Percentiles rank a stretch among this genome's conserved stretches.
Evolutionary conservation across 768 basidiomycete genomes (phyloP).

Genomic region (Dioszegia hungarica): DNA sequence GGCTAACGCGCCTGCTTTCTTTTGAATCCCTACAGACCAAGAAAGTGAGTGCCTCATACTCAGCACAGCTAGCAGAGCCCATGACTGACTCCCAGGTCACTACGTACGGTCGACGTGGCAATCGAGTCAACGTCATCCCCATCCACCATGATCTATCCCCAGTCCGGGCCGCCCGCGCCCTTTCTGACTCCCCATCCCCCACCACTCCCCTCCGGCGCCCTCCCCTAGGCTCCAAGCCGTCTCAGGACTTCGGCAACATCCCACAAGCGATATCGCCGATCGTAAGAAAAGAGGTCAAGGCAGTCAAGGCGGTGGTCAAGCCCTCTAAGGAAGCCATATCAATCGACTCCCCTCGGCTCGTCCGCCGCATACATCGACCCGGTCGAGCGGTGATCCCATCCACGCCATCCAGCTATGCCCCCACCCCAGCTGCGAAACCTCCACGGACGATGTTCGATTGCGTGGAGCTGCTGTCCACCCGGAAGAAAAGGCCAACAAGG

Average conservation of each 20-base stretch:
- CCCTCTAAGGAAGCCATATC: conserved; percentile 21
- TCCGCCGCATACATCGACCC: background rate
- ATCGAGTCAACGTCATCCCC: conserved; percentile 36
- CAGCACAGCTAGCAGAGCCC: background rate
- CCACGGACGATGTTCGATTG: background rate
- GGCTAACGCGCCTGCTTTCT: conserved; percentile 33
- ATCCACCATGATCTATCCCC: conserved; percentile 23
- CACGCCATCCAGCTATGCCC: background rate
- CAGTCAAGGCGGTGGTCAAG: background rate
- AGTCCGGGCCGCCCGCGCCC: background rate
- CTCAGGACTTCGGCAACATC: conserved; percentile 6
- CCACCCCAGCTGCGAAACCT: background rate
- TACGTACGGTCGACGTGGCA: conserved; percentile 26
- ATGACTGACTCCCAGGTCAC: conserved; percentile 27
- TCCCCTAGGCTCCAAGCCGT: conserved; percentile 23
- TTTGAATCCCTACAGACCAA: conserved; percentile 26
- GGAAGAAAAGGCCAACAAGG: background rate
- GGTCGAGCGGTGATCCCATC: background rate
- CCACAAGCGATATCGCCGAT: background rate
- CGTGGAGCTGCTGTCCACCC: background rate
- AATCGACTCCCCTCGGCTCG: conserved; percentile 26
- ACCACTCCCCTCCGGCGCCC: conserved; percentile 10
- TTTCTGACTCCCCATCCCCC: background rate
- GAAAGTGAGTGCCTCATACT: conserved; percentile 19
- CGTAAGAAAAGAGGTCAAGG: background rate